These are phyloP conservation scores for Caryocar brasiliense DNA, from an alignment of 441 rosid species.

Conservation along the genomic window DNA sequence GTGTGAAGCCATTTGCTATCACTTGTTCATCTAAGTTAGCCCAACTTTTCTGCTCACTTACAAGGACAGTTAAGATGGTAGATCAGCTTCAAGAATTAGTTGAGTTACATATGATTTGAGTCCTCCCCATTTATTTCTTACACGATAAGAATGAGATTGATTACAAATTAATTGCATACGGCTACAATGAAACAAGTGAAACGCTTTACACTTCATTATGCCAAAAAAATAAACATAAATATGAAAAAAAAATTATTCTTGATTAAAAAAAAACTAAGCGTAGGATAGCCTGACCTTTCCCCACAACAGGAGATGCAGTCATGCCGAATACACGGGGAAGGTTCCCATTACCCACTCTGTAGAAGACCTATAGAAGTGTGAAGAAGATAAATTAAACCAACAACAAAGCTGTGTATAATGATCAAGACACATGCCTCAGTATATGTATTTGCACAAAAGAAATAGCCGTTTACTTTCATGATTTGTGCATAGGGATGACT, in stretches of 20 bases:
- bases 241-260: background rate
- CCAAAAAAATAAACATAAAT: background rate
- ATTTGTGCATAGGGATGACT: constrained; percentile 86
- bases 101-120: no score
- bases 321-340: constrained; percentile 90
- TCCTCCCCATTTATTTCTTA: no score
- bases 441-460: constrained; percentile 1
- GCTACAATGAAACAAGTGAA: no score
- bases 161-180: no score
- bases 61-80: no score
- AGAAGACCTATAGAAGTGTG: constrained; percentile 52
- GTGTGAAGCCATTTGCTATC: no score
- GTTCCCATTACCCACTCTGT: constrained; percentile 38
- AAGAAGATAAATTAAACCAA: constrained; percentile 16
- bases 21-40: no score
- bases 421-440: background rate
- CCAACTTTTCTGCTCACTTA: no score
- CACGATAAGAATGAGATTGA: no score
- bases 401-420: no score
- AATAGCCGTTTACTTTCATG: constrained; percentile 60
- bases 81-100: no score
- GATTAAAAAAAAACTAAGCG: constrained; percentile 1
- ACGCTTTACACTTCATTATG: no score
- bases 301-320: constrained; percentile 96
- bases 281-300: constrained; percentile 56